Conservation (phyloP, 208 protist genomes). For the Wallacemonas sp. region DNA sequence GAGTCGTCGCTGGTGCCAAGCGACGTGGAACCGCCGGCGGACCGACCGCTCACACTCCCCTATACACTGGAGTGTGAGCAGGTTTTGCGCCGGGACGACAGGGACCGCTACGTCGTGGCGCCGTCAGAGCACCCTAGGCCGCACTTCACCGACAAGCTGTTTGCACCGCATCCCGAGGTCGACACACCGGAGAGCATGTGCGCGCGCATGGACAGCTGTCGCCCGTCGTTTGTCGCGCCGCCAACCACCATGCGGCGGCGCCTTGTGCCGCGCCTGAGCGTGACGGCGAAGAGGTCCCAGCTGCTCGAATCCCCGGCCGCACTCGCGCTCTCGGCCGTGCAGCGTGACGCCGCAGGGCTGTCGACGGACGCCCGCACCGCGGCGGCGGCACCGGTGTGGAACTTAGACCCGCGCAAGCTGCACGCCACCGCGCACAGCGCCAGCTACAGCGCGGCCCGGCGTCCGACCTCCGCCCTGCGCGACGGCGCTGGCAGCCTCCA, state of each 20-base stretch:
- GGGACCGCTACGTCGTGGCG: background rate
- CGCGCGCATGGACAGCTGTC: slow-evolving; percentile 7
- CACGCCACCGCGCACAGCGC: too few species aligned
- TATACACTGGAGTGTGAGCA: background rate
- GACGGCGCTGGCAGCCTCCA: too few species aligned
- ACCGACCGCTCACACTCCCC: too few species aligned
- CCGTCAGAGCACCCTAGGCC: background rate
- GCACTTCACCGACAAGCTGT: slow-evolving; percentile 10
- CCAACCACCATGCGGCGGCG: background rate
- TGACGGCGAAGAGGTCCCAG: background rate
- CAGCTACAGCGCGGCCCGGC: too few species aligned
- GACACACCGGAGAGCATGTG: slow-evolving; percentile 4
- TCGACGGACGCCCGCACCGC: too few species aligned
- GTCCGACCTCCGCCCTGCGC: too few species aligned
- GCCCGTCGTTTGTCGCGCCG: background rate
- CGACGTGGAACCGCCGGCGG: too few species aligned
- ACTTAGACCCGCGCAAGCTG: too few species aligned
- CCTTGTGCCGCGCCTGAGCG: background rate
- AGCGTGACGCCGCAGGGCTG: too few species aligned
- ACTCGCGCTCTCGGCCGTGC: background rate
- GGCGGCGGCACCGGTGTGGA: too few species aligned
- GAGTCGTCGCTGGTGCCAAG: too few species aligned
- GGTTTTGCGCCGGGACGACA: too few species aligned
- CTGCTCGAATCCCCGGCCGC: background rate
- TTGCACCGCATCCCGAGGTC: slow-evolving; percentile 4